phyloP scores from a whole-genome alignment of 352 stramenopile species.

The Pythium chondricola region DNA sequence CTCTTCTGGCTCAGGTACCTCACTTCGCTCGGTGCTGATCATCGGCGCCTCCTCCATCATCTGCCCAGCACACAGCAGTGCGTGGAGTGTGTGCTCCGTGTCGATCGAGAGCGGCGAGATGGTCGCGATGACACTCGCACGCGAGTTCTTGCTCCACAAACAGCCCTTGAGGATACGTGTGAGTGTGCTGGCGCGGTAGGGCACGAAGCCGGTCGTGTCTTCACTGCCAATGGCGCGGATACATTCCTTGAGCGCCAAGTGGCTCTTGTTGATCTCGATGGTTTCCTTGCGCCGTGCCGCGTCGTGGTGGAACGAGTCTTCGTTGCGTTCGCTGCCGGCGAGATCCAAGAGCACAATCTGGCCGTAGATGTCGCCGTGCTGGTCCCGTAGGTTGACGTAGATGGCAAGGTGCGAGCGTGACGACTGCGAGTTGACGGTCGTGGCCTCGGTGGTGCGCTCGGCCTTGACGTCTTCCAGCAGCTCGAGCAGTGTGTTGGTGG shows the following conservation, averaged over 20 bases:
- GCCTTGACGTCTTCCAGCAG: slow-evolving; percentile 59
- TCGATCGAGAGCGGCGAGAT: slow-evolving; percentile 70
- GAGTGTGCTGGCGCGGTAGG: slow-evolving; percentile 62
- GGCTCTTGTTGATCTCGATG: slow-evolving; percentile 83
- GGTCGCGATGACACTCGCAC: slow-evolving; percentile 72
- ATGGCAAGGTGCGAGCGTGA: slow-evolving; percentile 68
- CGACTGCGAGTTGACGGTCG: slow-evolving; percentile 65
- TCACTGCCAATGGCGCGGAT: slow-evolving; percentile 61
- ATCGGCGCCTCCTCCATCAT: slow-evolving; percentile 57
- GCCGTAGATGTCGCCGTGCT: slow-evolving; percentile 29
- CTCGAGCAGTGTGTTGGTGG: slow-evolving; percentile 51
- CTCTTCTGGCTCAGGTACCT: slow-evolving; percentile 44
- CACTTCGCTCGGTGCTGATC: slow-evolving; percentile 42
- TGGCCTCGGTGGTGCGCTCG: slow-evolving; percentile 77
- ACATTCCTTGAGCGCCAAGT: slow-evolving; percentile 78
- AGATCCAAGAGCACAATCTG: slow-evolving; percentile 60
- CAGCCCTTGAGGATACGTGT: slow-evolving; percentile 75
- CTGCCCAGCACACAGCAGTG: slow-evolving; percentile 57
- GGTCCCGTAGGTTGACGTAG: slow-evolving; percentile 45
- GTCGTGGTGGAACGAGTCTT: slow-evolving; percentile 76
- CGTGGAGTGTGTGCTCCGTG: slow-evolving; percentile 76
- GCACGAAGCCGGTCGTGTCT: slow-evolving; percentile 49
- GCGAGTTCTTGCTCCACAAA: slow-evolving; percentile 49
- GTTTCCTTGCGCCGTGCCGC: slow-evolving; percentile 62
- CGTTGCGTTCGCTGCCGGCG: slow-evolving; percentile 67